Base-by-base conservation (phyloP, 2,329 filamentous ascomycete genomes). In the Cordyceps farinosa region DNA sequence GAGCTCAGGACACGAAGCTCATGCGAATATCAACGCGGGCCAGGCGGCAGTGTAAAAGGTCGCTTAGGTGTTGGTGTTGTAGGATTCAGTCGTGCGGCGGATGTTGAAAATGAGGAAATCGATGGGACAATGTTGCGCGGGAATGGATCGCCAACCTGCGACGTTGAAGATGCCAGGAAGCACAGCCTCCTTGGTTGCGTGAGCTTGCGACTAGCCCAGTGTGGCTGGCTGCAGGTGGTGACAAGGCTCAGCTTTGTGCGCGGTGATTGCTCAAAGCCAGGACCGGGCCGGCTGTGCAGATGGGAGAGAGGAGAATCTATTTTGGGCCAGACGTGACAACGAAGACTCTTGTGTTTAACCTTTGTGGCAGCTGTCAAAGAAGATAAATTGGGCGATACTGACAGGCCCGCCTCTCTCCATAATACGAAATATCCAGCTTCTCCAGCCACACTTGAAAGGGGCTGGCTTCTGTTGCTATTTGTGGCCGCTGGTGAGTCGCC, bases 1-100 rank as follows among this genome's bases (percentile, higher is more conserved):
- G 64, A 61, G 69, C 63, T 70, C 67, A 64, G 67, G 67, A 67
- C 66, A 63, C 63, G 65, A 51, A 70, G 70, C 69, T 61, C 58
- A 64, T 64, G 57, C 63, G 58, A 48, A 60, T n/a, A 36, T 40
- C 34, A 38, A 30, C 56, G 34, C 47, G 36, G 34, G 56, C 34
- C 47, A n/a, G 36, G 13, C 8, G 10, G 27, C 22, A 6, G 38
- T 13, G 27, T 47, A 27, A 7, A 22, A 13, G 27, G 29, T 52
- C 17, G 48, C 42, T 10, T n/a, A 44, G 47, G 15, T 34, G 10
- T 10, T 17, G 15, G 34, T 1, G 8, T 42, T 34, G 8, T 44
- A 45, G 30, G 13, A 27, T 52, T 13, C 11, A 29, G 42, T 47
- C 55, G 55, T 4, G 42, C 32, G 42, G 42, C 17, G 32, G n/a